Base-by-base conservation (phyloP, 805 yeast species). In the Wickerhamomyces strasburgensis region DNA sequence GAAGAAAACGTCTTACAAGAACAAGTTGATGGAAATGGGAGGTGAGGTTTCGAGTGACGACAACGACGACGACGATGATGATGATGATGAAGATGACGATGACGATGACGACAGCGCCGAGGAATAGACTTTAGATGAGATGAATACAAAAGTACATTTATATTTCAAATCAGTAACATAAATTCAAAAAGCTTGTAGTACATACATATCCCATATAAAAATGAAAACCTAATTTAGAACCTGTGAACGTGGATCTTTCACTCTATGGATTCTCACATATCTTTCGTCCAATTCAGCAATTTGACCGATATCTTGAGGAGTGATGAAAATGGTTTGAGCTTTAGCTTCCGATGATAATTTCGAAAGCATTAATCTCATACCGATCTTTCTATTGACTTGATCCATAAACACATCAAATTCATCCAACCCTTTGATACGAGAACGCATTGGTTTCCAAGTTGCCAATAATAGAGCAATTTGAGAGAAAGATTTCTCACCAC, bases 341-440 rank as follows among this genome's bases (percentile, higher is more conserved):
- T 78, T 72, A 0, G 80, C 72, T 39, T 77, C 73, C 33, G 70
- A 70, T 6, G 78, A 61, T 21, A 89, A 72, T 46, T 86, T 84
- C 18, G 73, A 72, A 33, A 88, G 65, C 56, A 93, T 78, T 44
- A 89, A 61, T 33, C 75, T 70, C 55, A 93, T 77, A 42, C 95
- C 87, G 35, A 84, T 74, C 31, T 80, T 72, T 47, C 98, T 72
- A 56, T 89, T 88, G 14, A 87, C 85, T 33, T 87, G 86, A 59
- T 93, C 99, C 98, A 93, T 93, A 53, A 80, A 93, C 15, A 93
- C 98, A 62, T 93, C 99, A 58, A 84, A 93, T 60, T 93, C 99
- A 61, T 93, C 99, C 42, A 93, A 64, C 0, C 97, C 97, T 42
- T 94, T 75, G 14, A 93, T 73, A 39, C 84, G 75, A 0, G 95